These are phyloP conservation scores for Pezicula neosporulosa DNA, from an alignment of 2,329 filamentous ascomycete species.

Conservation along the genomic window DNA sequence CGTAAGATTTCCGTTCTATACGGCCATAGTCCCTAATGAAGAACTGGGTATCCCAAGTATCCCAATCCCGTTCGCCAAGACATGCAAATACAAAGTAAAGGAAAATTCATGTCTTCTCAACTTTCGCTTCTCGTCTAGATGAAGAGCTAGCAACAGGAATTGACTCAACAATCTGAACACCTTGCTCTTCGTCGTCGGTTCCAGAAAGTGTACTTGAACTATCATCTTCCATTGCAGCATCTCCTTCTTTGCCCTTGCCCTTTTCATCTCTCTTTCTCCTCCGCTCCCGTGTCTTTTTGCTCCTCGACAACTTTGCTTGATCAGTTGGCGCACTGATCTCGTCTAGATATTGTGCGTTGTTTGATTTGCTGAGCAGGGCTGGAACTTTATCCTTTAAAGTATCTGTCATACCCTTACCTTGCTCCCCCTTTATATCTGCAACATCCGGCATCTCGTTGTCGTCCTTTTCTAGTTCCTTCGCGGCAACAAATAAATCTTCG, in stretches of 20 bases:
- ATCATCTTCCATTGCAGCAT: slow-evolving; percentile 9
- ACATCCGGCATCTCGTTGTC: slow-evolving; percentile 11
- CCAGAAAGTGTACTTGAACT: slow-evolving; percentile 4
- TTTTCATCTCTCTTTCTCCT: slow-evolving; percentile 3
- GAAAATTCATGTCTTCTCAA: not conserved
- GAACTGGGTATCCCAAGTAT: slow-evolving; percentile 25
- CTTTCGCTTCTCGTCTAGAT: no score
- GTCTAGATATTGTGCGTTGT: slow-evolving; percentile 58
- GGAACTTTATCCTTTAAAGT: slow-evolving; percentile 10
- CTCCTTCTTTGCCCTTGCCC: slow-evolving; percentile 5
- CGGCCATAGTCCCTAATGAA: not conserved
- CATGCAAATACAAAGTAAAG: not conserved
- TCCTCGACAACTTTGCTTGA: slow-evolving; percentile 23
- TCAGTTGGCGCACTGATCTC: slow-evolving; percentile 51
- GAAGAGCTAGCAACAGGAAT: no score
- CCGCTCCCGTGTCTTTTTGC: slow-evolving; percentile 12
- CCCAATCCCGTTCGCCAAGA: slow-evolving; percentile 4
- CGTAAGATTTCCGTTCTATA: not conserved
- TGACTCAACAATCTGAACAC: not conserved
- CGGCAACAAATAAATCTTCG: slow-evolving; percentile 58
- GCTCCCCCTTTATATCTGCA: slow-evolving; percentile 3
- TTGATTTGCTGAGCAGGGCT: slow-evolving; percentile 48
- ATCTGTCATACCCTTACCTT: not conserved
- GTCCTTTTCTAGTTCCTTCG: slow-evolving; percentile 8
- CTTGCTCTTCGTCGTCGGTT: not conserved